Evolutionary conservation across 345 rosid species (phyloP), one percentile per base, ranked within the genome.

Genomic region (Leavenworthia alabamica): DNA sequence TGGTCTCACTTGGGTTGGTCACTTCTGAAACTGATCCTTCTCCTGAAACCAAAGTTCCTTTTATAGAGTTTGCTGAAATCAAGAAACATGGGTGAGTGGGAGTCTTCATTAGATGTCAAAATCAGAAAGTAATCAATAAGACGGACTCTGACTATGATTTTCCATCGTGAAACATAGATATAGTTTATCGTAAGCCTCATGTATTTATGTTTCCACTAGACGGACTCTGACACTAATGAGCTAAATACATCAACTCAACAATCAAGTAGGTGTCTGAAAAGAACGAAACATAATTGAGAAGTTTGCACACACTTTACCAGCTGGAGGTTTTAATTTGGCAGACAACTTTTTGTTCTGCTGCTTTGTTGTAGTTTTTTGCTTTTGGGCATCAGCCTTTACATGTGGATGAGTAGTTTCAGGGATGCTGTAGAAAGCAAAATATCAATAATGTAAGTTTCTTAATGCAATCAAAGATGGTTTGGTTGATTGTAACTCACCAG

Each of bases 401-500:
- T 42, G 44, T 22, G 65, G 41, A 58, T 47, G 54, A 14, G 26
- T 20, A 33, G 66, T 56, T 48, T 56, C 75, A 43, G 56, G 60
- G 16, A 51, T 66, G 57, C 73, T 75, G 59, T 59, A 56, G 68
- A 70, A 47, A 67, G 59, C 68, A 62, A 63, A 52, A 62, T 37
- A 47, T 23, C 66, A 45, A 23, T 31, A 35, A 47, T 8, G 8
- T 22, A 31, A 55, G 26, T 45, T 50, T 23, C 58, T 27, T 39
- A 17, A 45, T 45, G 53, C 3, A 20, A 41, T 39, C 9, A 20
- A 13, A n/a, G 19, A 51, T 40, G 51, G 49, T 12, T 3, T 3
- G 50, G 56, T 28, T 44, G 35, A 70, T 15, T 63, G 63, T 32
- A 67, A 74, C 84, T 73, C 60, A 85, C 91, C 82, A 36, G 46